A percentile compares a stretch with the other conserved stretches of the same genome.
These are phyloP conservation scores for Bombardia bombarda DNA, from an alignment of 495 filamentous ascomycete species.

Conservation along the genomic window DNA sequence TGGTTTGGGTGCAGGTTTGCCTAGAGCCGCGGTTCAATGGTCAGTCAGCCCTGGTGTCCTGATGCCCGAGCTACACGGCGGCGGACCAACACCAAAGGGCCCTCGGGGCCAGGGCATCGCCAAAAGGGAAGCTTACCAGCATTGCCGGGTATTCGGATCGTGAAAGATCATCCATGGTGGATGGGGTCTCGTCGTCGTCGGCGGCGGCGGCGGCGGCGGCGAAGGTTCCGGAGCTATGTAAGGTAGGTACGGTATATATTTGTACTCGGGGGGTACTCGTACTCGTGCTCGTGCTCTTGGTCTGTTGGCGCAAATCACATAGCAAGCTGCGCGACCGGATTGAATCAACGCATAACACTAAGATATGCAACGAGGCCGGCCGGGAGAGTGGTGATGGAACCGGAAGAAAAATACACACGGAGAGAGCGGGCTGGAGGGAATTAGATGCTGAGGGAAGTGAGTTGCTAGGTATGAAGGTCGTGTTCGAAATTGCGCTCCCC, in stretches of 20 bases:
- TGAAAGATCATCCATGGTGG: slow-evolving; percentile 62
- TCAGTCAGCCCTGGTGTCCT: slow-evolving; percentile 7
- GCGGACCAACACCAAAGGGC: too few species aligned
- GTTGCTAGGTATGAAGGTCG: too few species aligned
- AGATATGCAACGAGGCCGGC: background rate
- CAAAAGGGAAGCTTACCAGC: slow-evolving; percentile 60
- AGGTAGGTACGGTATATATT: too few species aligned
- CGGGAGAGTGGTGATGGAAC: slow-evolving; percentile 1
- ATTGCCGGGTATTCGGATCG: slow-evolving; percentile 91
- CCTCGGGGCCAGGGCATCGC: background rate
- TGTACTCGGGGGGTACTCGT: too few species aligned
- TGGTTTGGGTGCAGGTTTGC: slow-evolving; percentile 74
- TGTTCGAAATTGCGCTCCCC: background rate
- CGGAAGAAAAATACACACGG: slow-evolving; percentile 6
- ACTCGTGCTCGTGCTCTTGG: too few species aligned
- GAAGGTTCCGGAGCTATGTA: background rate
- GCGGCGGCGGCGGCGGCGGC: slow-evolving; percentile 25
- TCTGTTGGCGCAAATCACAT: too few species aligned
- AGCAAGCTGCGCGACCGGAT: too few species aligned
- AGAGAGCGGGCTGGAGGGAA: slow-evolving; percentile 3
- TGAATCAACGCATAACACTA: slow-evolving; percentile 24
- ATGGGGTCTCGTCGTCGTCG: too few species aligned
- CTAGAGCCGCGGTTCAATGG: slow-evolving; percentile 38
- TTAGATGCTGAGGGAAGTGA: slow-evolving; percentile 4
- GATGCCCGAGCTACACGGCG: too few species aligned